phyloP scores from a whole-genome alignment of 257 asterid species.

The Nicotiana tomentosiformis region DNA sequence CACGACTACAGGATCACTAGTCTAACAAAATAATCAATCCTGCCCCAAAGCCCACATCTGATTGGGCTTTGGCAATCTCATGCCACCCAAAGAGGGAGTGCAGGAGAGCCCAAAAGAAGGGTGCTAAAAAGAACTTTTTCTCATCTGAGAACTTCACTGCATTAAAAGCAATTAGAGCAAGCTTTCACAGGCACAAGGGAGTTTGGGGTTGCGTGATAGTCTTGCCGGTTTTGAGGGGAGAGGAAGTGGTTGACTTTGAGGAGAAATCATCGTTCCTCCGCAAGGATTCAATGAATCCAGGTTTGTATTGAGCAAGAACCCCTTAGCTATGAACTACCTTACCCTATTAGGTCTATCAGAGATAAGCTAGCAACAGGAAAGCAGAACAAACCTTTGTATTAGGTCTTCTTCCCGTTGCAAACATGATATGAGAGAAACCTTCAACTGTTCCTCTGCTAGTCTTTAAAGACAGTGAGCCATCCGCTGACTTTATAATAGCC shows the following conservation, averaged over 20 bases:
- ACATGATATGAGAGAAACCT: constrained; percentile 92
- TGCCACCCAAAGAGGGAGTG: background rate
- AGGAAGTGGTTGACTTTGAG: background rate
- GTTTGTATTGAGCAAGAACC: background rate
- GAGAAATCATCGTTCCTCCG: background rate
- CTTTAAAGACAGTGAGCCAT: constrained; percentile 73
- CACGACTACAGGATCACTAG: background rate
- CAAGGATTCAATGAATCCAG: background rate
- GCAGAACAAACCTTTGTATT: constrained; percentile 58
- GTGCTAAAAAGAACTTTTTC: background rate
- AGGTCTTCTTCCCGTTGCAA: constrained; percentile 89
- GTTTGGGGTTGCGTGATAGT: background rate
- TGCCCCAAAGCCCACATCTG: background rate
- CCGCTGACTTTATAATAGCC: constrained; percentile 67
- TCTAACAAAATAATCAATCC: background rate
- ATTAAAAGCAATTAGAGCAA: background rate
- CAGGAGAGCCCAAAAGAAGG: background rate
- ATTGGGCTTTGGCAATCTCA: background rate
- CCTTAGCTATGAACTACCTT: background rate
- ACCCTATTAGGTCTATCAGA: background rate
- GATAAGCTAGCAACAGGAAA: background rate
- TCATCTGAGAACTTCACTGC: background rate
- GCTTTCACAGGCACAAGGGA: background rate
- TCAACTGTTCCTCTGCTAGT: constrained; percentile 82
- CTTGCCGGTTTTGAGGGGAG: background rate